phyloP scores from a whole-genome alignment of 495 filamentous ascomycete species.

The Trypethelium eluteriae region DNA sequence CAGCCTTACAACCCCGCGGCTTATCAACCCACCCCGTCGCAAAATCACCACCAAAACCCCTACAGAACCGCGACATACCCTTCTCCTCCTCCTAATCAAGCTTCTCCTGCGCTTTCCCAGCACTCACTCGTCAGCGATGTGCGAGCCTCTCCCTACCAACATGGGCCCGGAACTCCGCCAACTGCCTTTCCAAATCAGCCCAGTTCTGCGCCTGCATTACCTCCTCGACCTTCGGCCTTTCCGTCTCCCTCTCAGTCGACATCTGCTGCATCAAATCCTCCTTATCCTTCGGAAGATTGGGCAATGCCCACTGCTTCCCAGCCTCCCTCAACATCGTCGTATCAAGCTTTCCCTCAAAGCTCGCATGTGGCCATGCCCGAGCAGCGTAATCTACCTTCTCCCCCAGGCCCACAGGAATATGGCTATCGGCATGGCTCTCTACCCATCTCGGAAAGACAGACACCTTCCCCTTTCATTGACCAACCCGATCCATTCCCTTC shows the following conservation, averaged over 20 bases:
- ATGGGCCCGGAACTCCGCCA: neutral
- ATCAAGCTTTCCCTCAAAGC: conserved; percentile 1
- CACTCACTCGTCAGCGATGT: neutral
- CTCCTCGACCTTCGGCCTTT: neutral
- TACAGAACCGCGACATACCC: neutral
- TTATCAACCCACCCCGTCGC: conserved; percentile 33
- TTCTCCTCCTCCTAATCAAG: neutral
- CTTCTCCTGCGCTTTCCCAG: neutral
- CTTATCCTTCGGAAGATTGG: conserved; percentile 10
- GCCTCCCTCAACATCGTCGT: neutral
- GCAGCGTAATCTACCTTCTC: conserved; percentile 44
- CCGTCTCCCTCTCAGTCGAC: neutral
- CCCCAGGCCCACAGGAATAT: conserved; percentile 42
- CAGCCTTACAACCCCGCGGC: conserved; percentile 69
- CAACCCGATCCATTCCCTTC: conserved; percentile 35
- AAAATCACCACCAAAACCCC: neutral
- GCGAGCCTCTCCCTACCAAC: neutral
- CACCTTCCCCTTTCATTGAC: conserved; percentile 29
- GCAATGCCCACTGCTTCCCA: neutral
- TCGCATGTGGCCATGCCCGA: conserved; percentile 6
- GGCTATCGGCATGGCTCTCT: conserved; percentile 29
- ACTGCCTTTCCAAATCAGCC: neutral
- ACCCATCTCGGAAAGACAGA: conserved; percentile 31
- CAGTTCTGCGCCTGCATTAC: neutral
- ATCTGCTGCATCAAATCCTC: neutral